phyloP scores from a whole-genome alignment of 257 asterid species.

The Plantago elongata region DNA sequence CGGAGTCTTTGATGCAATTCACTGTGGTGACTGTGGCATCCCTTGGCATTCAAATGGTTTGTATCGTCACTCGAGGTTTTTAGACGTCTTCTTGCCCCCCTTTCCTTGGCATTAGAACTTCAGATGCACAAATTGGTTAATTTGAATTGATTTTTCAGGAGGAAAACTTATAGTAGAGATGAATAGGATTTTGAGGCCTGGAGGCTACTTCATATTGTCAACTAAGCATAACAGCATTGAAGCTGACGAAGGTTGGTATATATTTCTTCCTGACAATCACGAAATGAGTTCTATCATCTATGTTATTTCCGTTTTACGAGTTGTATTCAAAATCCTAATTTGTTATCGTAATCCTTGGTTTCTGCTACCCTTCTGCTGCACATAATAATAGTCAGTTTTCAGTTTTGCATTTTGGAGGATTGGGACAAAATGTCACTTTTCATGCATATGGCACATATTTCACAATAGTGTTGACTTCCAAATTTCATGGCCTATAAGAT shows the following conservation, averaged over 20 bases:
- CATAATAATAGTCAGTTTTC: too few relatives aligned
- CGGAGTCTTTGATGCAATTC: constrained; percentile 86
- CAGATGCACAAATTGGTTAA: constrained; percentile 1
- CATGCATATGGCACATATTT: too few relatives aligned
- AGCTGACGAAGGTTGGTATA: constrained; percentile 78
- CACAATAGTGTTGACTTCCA: too few relatives aligned
- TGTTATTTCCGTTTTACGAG: background rate
- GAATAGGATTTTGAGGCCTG: constrained; percentile 92
- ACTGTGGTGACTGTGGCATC: constrained; percentile 71
- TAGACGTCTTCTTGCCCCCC: constrained; percentile 12
- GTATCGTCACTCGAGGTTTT: constrained; percentile 20
- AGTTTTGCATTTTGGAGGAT: too few relatives aligned
- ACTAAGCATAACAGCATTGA: constrained; percentile 67
- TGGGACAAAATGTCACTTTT: too few relatives aligned
- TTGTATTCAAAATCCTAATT: background rate
- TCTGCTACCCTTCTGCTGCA: too few relatives aligned
- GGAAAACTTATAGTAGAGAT: constrained; percentile 85
- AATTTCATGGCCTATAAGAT: too few relatives aligned
- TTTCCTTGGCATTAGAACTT: background rate
- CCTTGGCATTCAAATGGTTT: constrained; percentile 87
- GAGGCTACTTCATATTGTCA: constrained; percentile 87
- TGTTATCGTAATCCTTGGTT: too few relatives aligned
- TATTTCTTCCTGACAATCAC: constrained; percentile 13
- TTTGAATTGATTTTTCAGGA: constrained; percentile 43
- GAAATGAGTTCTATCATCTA: background rate